These are phyloP conservation scores for Rhododendron griersonianum DNA, from an alignment of 148 eudicot genomes.

Conservation along the genomic window DNA sequence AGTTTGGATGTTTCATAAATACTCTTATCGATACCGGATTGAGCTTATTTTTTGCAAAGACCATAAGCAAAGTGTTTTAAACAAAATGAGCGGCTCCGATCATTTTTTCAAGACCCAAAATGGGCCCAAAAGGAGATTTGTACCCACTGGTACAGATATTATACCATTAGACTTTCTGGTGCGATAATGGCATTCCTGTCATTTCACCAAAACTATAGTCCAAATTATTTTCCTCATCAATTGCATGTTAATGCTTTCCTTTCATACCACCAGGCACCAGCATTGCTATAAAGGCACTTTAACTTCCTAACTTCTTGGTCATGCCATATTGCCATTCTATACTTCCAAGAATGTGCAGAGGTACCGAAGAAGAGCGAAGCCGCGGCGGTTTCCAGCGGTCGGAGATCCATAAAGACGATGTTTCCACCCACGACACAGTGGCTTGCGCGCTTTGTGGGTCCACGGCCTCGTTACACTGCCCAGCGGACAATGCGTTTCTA, in stretches of 20 bases:
- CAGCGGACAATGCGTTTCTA: conserved; percentile 34
- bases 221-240: background rate
- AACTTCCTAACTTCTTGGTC: background rate
- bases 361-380: conserved; percentile 12
- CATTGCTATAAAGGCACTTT: conserved; percentile 3
- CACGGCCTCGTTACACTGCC: conserved; percentile 27
- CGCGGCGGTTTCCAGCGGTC: background rate
- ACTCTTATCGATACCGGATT: too few relatives aligned
- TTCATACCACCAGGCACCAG: background rate
- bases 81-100: too few relatives aligned
- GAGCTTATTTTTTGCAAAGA: too few relatives aligned
- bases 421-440: background rate
- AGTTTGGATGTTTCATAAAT: too few relatives aligned
- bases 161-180: too few relatives aligned
- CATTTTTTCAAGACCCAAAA: too few relatives aligned
- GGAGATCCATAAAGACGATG: background rate
- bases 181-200: background rate
- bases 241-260: background rate
- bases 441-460: conserved; percentile 27
- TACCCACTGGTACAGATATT: too few relatives aligned
- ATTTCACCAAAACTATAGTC: background rate
- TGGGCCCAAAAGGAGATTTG: too few relatives aligned
- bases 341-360: conserved; percentile 18
- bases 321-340: background rate
- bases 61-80: too few relatives aligned